Percentiles rank a stretch among this genome's conserved stretches.
phyloP scores from a whole-genome alignment of 192 early-diverging fungal genomes.

The Geranomyces michiganensis region DNA sequence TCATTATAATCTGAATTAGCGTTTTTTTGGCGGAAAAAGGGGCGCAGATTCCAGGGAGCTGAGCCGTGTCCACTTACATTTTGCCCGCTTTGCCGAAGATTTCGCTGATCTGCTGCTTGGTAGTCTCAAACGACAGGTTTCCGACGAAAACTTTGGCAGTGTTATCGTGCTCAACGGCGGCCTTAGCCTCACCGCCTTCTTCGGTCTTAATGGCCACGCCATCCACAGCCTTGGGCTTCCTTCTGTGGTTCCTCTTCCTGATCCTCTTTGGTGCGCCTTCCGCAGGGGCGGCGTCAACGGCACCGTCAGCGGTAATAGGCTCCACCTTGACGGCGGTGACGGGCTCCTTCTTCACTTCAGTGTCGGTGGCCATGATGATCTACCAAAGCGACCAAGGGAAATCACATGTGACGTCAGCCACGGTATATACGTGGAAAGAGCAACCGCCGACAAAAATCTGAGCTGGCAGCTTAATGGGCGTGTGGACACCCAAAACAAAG shows the following conservation, averaged over 20 bases:
- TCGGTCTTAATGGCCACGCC: slow-evolving; percentile 7
- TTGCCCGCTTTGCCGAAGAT: slow-evolving; percentile 73
- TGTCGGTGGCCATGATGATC: slow-evolving; percentile 24
- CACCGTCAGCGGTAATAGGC: not conserved
- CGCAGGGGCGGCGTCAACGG: slow-evolving; percentile 2
- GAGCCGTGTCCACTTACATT: slow-evolving; percentile 85
- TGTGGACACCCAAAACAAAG: not conserved
- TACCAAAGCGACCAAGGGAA: not conserved
- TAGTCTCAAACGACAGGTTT: slow-evolving; percentile 90
- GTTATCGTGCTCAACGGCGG: slow-evolving; percentile 31
- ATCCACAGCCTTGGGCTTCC: not conserved
- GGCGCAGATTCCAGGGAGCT: too few relatives aligned
- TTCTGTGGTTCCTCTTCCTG: slow-evolving; percentile 13
- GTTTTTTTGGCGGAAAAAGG: too few relatives aligned
- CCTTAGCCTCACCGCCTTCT: not conserved
- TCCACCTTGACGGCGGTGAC: slow-evolving; percentile 9
- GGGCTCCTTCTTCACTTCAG: slow-evolving; percentile 15
- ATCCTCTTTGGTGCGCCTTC: slow-evolving; percentile 12
- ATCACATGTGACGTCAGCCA: not conserved
- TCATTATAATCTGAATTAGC: not conserved
- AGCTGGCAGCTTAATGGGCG: not conserved
- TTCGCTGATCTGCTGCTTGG: slow-evolving; percentile 73
- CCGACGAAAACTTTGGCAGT: slow-evolving; percentile 90
- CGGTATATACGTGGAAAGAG: not conserved
- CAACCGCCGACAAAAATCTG: not conserved